Evolutionary conservation across 805 yeast genomes (phyloP).

Genomic region (Wickerhamiella allomyrinae): DNA sequence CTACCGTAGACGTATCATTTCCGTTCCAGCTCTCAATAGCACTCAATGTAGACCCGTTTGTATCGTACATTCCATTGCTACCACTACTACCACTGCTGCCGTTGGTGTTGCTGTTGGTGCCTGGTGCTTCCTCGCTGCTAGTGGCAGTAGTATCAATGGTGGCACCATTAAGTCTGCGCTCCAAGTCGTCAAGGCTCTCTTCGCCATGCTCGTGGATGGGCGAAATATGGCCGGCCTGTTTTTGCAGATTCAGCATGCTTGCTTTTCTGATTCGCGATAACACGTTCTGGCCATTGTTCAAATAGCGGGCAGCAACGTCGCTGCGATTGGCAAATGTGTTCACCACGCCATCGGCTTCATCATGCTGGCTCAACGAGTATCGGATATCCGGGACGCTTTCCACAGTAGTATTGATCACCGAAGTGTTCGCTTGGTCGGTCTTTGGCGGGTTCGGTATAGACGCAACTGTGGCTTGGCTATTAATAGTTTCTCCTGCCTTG

Average conservation of each 20-base stretch:
- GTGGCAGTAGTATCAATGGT: constrained; percentile 4
- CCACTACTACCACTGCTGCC: no score
- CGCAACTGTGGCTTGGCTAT: background rate
- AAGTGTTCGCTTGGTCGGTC: background rate
- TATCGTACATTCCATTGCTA: background rate
- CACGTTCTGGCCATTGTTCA: constrained; percentile 7
- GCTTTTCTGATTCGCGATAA: constrained; percentile 7
- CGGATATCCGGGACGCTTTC: no score
- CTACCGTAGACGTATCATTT: background rate
- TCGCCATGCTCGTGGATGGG: background rate
- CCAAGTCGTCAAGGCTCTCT: constrained; percentile 7
- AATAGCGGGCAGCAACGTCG: constrained; percentile 5
- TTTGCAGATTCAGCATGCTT: constrained; percentile 3
- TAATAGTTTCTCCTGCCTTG: background rate
- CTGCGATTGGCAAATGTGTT: constrained; percentile 3
- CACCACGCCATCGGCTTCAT: background rate
- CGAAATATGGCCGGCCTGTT: background rate
- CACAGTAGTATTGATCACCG: no score
- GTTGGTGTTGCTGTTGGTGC: no score
- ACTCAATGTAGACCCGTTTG: constrained; percentile 10
- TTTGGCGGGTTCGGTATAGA: no score
- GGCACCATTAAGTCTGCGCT: constrained; percentile 4
- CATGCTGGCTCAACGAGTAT: background rate
- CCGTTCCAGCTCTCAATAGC: background rate
- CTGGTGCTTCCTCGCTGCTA: background rate